Evolutionary conservation across 2,329 filamentous ascomycete genomes (phyloP), one percentile per base, ranked within the genome.

Genomic region (Drechslerella coelobrocha): DNA sequence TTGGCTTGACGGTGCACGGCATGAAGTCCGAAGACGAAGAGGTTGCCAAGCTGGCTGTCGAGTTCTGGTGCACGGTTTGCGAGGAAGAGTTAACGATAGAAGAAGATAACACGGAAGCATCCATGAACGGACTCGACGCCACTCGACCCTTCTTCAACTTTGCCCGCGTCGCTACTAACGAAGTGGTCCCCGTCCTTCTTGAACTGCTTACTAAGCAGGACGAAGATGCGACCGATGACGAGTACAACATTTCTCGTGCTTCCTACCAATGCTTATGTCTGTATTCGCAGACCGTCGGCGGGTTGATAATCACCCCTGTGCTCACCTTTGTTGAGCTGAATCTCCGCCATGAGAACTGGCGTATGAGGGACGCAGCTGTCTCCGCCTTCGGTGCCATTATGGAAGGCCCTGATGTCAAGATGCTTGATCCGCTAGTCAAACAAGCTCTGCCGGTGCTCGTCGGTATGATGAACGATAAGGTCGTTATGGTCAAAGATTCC

Each of bases 31-130:
- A 92, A 6, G 94, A 99, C 76, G 94, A 99, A 80, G 94, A 99
- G 78, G 94, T 99, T 59, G 90, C 94, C 73, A 99, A 99, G 84
- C 85, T 99, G 62, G 94, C 94, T 37, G 92, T 99, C 75, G 94
- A 99, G 79, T 99, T 99, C 82, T 99, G 94, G 94, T 97, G 93
- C 83, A 97, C 94, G n/a, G 94, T 99, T 52, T 99, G 94, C 80
- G 94, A 99, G 79, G 94, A 99, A 81, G 94, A 99, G 80, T 93
- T 97, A 76, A 89, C 89, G 74, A 97, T 99, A 77, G 94, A 99
- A 78, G 94, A 99, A 78, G 94, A 99, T 80, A 99, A 99, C 79
- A 85, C 87, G 74, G 87, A 90, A 80, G 72, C 72, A n/a, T 56
- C 61, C 23, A 73, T 74, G 52, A 73, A 73, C 27, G 73, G 74